Conservation (phyloP, 441 rosid species). For the Iberis amara region DNA sequence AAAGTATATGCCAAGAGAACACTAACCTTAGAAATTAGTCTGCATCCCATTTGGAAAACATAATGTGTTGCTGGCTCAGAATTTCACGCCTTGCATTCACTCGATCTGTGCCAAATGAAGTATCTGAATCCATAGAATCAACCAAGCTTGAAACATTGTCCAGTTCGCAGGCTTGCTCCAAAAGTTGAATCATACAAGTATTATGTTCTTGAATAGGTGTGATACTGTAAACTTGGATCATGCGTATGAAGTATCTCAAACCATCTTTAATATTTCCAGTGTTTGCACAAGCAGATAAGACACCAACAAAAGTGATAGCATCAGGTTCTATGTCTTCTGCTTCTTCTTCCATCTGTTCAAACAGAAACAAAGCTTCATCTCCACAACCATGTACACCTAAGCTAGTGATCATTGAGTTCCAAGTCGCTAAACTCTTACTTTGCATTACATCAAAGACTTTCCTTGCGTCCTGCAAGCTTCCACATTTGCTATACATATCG, state of each 20-base stretch:
- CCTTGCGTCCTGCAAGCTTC: constrained; percentile 46
- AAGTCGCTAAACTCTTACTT: constrained; percentile 44
- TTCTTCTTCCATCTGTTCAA: constrained; percentile 42
- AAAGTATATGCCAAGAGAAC: background rate
- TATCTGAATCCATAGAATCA: constrained; percentile 16
- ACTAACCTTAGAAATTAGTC: constrained; percentile 32
- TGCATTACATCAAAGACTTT: constrained; percentile 41
- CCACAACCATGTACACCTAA: constrained; percentile 55
- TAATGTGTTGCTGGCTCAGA: constrained; percentile 25
- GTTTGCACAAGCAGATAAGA: constrained; percentile 47
- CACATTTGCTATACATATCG: constrained; percentile 65
- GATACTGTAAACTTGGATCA: constrained; percentile 37
- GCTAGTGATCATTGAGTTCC: constrained; percentile 61
- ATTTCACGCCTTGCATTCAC: constrained; percentile 7
- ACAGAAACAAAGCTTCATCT: constrained; percentile 43
- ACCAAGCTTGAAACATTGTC: constrained; percentile 19
- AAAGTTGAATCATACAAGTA: constrained; percentile 40
- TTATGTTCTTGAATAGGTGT: constrained; percentile 43
- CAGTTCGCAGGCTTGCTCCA: constrained; percentile 31
- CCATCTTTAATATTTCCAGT: constrained; percentile 35
- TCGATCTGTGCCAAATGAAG: constrained; percentile 19
- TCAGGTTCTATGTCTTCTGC: constrained; percentile 35
- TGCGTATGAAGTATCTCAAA: constrained; percentile 33
- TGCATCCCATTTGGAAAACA: constrained; percentile 38
- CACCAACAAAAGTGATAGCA: constrained; percentile 54